phyloP scores from a whole-genome alignment of 2,329 filamentous ascomycete species.

The Stachybotrys chlorohalonatus region DNA sequence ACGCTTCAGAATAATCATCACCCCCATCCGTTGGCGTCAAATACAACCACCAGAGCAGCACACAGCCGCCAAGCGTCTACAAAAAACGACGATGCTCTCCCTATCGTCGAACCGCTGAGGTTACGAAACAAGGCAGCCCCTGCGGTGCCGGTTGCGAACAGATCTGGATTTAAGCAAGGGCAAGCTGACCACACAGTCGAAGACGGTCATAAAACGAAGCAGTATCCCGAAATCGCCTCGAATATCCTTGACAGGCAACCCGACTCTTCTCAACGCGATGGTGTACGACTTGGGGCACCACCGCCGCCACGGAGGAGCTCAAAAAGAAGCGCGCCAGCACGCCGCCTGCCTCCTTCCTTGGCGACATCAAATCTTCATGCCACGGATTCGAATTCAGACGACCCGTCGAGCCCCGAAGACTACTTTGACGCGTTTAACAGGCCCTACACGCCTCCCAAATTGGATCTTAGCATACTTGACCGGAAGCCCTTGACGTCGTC shows the following conservation, averaged over 20 bases:
- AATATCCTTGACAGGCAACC: background rate
- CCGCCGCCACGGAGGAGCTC: slow-evolving; percentile 19
- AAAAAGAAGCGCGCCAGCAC: slow-evolving; percentile 7
- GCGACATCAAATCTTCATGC: background rate
- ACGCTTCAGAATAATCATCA: background rate
- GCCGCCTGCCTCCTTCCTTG: background rate
- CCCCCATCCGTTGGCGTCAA: background rate
- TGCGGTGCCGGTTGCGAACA: background rate
- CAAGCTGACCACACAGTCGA: background rate
- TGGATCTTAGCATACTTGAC: background rate
- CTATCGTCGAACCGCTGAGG: background rate
- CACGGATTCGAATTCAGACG: background rate
- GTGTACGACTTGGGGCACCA: slow-evolving; percentile 7
- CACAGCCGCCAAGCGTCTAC: background rate
- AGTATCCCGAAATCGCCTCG: background rate
- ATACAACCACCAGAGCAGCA: background rate
- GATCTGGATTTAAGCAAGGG: background rate
- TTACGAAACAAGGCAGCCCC: background rate
- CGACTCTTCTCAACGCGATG: background rate
- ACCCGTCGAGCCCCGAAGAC: slow-evolving; percentile 1
- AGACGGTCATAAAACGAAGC: background rate
- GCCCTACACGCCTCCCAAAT: background rate
- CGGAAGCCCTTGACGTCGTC: background rate
- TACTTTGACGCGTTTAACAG: background rate
- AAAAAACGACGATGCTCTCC: background rate